Evolutionary conservation across 176 grass and related monocot species (phyloP).

Genomic region (Chrysopogon serrulatus): DNA sequence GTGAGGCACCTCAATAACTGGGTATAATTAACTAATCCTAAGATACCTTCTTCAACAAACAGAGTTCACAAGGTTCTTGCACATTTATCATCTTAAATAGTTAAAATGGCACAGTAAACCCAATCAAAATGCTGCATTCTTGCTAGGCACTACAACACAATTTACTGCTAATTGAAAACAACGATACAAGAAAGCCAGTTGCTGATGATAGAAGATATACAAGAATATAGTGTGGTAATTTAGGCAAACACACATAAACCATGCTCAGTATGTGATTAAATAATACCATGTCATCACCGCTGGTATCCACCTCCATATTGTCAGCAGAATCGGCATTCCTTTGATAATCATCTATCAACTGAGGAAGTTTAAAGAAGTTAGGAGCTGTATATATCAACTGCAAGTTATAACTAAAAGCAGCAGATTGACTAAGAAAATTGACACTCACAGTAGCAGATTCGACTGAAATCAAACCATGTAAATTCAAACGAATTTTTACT

Average conservation of each 20-base stretch:
- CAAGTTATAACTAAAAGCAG: constrained; percentile 2
- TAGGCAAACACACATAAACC: constrained; percentile 17
- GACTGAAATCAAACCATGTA: constrained; percentile 87
- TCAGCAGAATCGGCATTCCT: constrained; percentile 42
- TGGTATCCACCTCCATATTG: constrained; percentile 47
- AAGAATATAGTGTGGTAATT: background rate
- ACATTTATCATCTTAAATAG: constrained; percentile 21
- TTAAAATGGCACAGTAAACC: background rate
- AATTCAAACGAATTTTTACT: constrained; percentile 83
- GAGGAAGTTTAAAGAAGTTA: constrained; percentile 35
- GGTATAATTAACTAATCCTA: constrained; percentile 19
- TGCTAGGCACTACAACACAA: constrained; percentile 11
- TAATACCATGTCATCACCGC: constrained; percentile 29
- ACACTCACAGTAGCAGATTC: constrained; percentile 82
- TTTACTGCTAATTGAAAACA: constrained; percentile 1
- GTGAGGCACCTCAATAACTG: background rate
- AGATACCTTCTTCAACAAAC: background rate
- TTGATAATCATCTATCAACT: constrained; percentile 67
- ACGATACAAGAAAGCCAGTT: background rate
- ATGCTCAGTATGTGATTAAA: background rate
- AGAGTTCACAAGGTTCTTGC: background rate
- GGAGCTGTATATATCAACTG: background rate
- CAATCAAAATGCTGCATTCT: background rate
- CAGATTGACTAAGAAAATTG: constrained; percentile 16
- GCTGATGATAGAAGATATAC: background rate